phyloP scores from a whole-genome alignment of 805 yeast species.

The Pichia nanzhaoensis region DNA sequence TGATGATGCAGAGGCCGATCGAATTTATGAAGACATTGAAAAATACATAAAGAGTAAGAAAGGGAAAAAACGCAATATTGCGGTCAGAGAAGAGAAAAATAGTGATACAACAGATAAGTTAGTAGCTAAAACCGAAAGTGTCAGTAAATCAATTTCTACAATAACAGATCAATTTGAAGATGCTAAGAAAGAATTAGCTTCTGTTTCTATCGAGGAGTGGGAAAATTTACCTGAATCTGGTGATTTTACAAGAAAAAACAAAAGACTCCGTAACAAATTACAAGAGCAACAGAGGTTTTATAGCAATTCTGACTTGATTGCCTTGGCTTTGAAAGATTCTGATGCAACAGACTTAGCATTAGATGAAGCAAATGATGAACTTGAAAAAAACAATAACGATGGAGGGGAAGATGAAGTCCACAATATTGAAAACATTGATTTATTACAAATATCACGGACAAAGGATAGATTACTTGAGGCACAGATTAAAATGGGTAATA shows the following conservation, averaged over 20 bases:
- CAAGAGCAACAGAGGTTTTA: slow-evolving; percentile 64
- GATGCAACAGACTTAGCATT: slow-evolving; percentile 29
- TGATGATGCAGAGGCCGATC: slow-evolving; percentile 74
- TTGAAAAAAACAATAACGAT: slow-evolving; percentile 37
- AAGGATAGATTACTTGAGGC: slow-evolving; percentile 12
- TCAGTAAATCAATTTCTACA: slow-evolving; percentile 23
- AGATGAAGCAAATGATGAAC: slow-evolving; percentile 28
- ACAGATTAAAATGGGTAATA: slow-evolving; percentile 1
- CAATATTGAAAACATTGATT: slow-evolving; percentile 31
- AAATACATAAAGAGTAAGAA: slow-evolving; percentile 31
- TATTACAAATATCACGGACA: slow-evolving; percentile 32
- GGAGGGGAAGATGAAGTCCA: slow-evolving; percentile 13
- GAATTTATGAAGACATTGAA: slow-evolving; percentile 62
- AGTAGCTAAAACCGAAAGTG: slow-evolving; percentile 16
- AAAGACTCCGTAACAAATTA: slow-evolving; percentile 56
- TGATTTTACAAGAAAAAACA: slow-evolving; percentile 76
- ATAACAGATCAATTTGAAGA: slow-evolving; percentile 58
- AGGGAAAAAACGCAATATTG: slow-evolving; percentile 25
- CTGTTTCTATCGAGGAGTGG: slow-evolving; percentile 72
- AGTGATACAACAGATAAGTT: slow-evolving; percentile 6
- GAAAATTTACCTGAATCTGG: slow-evolving; percentile 76
- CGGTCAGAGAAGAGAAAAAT: slow-evolving; percentile 5
- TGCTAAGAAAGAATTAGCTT: slow-evolving; percentile 53
- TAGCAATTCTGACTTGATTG: slow-evolving; percentile 72
- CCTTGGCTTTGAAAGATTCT: slow-evolving; percentile 31